Evolutionary conservation across 1,284 basidiomycete species (phyloP).

Genomic region (Singerocomus inundabilis): DNA sequence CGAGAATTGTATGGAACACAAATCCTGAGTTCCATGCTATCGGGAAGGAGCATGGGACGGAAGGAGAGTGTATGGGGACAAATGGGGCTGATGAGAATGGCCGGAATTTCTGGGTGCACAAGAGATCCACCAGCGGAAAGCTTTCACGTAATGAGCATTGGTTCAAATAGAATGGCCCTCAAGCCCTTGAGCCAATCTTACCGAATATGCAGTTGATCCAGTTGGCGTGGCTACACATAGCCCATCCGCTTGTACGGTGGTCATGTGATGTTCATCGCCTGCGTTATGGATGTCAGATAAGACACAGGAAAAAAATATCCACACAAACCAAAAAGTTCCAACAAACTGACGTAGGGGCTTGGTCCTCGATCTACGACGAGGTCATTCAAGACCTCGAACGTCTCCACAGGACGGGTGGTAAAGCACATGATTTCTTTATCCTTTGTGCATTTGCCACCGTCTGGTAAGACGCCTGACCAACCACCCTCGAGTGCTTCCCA

Average conservation of each 20-base stretch:
- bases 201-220: conserved; percentile 97
- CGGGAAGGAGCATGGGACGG: conserved; percentile 96
- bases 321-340: conserved; percentile 91
- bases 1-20: conserved; percentile 98
- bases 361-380: conserved; percentile 97
- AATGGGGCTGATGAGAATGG: conserved; percentile 95
- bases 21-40: conserved; percentile 97
- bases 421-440: conserved; percentile 99
- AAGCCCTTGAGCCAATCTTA: conserved; percentile 35
- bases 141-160: conserved; percentile 39
- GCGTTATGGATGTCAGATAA: conserved; percentile 8
- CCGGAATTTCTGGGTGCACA: conserved; percentile 97
- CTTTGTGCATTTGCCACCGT: conserved; percentile 51
- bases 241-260: conserved; percentile 98
- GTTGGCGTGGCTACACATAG: conserved; percentile 96
- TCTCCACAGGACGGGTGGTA: conserved; percentile 91
- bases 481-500: conserved; percentile 94
- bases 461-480: conserved; percentile 43
- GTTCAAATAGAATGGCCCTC: not conserved
- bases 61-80: conserved; percentile 99
- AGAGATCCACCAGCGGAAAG: conserved; percentile 97
- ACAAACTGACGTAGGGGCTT: conserved; percentile 93
- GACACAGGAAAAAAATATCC: not conserved
- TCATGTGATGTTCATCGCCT: conserved; percentile 99
- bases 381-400: conserved; percentile 98